A percentile compares a stretch with the other conserved stretches of the same genome.
phyloP scores from a whole-genome alignment of 768 basidiomycete species.

The Mycena polygramma region DNA sequence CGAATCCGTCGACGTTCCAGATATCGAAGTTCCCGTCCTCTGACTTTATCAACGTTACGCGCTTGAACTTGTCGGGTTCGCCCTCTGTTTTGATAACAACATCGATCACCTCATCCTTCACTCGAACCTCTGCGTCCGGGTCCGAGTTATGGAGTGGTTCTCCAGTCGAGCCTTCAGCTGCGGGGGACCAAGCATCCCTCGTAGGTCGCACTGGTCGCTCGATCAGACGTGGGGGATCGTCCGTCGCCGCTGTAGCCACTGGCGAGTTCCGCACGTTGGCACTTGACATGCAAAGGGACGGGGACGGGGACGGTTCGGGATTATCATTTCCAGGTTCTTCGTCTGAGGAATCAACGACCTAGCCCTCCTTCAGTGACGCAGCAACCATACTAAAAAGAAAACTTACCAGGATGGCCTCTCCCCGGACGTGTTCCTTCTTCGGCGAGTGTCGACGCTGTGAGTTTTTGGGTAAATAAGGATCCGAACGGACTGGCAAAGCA shows the following conservation, averaged over 20 bases:
- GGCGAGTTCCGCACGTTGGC: neutral
- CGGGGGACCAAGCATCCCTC: neutral
- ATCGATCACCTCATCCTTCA: slow-evolving; percentile 26
- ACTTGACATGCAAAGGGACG: neutral
- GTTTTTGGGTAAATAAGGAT: neutral
- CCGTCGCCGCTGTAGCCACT: too few species aligned
- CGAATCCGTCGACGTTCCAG: slow-evolving; percentile 33
- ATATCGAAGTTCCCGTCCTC: slow-evolving; percentile 31
- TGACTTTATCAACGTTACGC: slow-evolving; percentile 22
- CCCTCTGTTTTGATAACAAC: slow-evolving; percentile 31
- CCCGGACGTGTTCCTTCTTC: neutral
- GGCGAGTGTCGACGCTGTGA: neutral
- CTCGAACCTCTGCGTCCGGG: neutral
- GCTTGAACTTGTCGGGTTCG: slow-evolving; percentile 25
- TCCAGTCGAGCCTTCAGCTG: neutral
- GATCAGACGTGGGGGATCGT: too few species aligned
- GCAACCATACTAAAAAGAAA: neutral
- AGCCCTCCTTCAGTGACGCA: neutral
- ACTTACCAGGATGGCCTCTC: neutral
- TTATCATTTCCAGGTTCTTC: neutral
- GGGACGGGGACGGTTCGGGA: neutral
- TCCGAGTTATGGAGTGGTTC: neutral
- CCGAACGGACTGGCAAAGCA: neutral
- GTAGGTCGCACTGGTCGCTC: neutral
- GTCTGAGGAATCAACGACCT: slow-evolving; percentile 18